Evolutionary conservation across 306 rosid genomes (phyloP).

Genomic region (Acacia acuminata): DNA sequence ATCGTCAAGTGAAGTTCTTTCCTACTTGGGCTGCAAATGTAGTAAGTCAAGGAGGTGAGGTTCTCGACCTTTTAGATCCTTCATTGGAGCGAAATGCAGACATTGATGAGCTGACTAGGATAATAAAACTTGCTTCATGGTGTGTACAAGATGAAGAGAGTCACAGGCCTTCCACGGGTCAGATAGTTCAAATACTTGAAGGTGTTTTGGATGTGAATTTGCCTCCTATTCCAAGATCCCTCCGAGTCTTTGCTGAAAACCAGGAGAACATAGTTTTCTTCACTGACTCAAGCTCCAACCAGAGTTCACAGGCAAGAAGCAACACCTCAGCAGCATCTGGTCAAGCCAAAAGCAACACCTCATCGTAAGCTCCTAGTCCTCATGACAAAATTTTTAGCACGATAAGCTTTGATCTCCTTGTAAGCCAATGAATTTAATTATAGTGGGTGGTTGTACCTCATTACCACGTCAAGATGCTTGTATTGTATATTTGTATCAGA

Average conservation of each 20-base stretch:
- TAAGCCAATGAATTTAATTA: slow-evolving; percentile 3
- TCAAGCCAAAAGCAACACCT: slow-evolving; percentile 36
- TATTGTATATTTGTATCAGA: slow-evolving; percentile 32
- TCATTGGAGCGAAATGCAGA: slow-evolving; percentile 56
- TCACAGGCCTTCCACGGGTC: slow-evolving; percentile 80
- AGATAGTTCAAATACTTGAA: slow-evolving; percentile 81
- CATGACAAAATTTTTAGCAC: slow-evolving; percentile 7
- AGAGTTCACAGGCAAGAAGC: slow-evolving; percentile 47
- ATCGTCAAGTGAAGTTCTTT: slow-evolving; percentile 59
- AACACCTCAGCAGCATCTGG: slow-evolving; percentile 41
- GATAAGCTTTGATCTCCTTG: neutral
- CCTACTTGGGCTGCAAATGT: slow-evolving; percentile 57
- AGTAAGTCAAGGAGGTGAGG: slow-evolving; percentile 47
- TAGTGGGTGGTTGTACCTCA: slow-evolving; percentile 1
- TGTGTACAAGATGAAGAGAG: slow-evolving; percentile 79
- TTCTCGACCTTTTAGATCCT: slow-evolving; percentile 55
- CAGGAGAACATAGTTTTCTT: slow-evolving; percentile 58
- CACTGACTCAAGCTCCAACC: slow-evolving; percentile 63
- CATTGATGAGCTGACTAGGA: slow-evolving; percentile 47
- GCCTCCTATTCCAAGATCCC: slow-evolving; percentile 69
- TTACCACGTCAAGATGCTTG: slow-evolving; percentile 10
- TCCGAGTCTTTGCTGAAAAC: slow-evolving; percentile 53
- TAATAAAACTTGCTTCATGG: slow-evolving; percentile 80
- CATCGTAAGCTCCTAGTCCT: slow-evolving; percentile 34
- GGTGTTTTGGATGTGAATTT: slow-evolving; percentile 51